Conservation (phyloP, 495 filamentous ascomycete genomes). For the Cryomyces antarcticus region DNA sequence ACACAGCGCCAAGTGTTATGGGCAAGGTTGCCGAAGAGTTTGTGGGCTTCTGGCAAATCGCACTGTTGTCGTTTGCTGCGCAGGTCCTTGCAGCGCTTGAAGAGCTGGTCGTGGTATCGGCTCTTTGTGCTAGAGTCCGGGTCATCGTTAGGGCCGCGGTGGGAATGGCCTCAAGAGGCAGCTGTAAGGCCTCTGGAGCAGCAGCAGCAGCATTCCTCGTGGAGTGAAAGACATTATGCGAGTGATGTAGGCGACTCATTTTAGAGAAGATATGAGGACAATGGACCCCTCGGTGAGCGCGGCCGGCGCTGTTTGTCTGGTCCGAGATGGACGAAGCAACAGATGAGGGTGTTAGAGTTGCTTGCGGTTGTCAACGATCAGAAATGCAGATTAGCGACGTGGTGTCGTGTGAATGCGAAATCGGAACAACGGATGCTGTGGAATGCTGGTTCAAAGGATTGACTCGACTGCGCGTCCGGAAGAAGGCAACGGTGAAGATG, state of each 20-base stretch:
- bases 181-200: neutral
- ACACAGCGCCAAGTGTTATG: conserved; percentile 67
- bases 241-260: neutral
- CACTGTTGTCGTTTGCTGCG: conserved; percentile 4
- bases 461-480: neutral
- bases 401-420: neutral
- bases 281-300: too few relatives aligned
- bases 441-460: neutral
- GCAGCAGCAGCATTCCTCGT: neutral
- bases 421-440: too few relatives aligned
- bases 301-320: neutral
- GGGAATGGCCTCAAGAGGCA: neutral
- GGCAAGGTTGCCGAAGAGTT: conserved; percentile 39
- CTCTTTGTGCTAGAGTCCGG: neutral
- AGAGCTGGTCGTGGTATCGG: neutral
- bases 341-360: neutral
- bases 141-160: neutral
- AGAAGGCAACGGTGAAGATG: neutral
- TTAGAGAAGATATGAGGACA: too few relatives aligned
- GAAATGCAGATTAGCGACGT: neutral
- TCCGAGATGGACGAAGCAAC: neutral
- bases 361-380: neutral
- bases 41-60: conserved; percentile 11
- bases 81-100: conserved; percentile 3
- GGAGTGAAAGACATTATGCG: neutral